Base-by-base conservation (phyloP, 805 yeast species). In the Teunomyces aglyptinius region DNA sequence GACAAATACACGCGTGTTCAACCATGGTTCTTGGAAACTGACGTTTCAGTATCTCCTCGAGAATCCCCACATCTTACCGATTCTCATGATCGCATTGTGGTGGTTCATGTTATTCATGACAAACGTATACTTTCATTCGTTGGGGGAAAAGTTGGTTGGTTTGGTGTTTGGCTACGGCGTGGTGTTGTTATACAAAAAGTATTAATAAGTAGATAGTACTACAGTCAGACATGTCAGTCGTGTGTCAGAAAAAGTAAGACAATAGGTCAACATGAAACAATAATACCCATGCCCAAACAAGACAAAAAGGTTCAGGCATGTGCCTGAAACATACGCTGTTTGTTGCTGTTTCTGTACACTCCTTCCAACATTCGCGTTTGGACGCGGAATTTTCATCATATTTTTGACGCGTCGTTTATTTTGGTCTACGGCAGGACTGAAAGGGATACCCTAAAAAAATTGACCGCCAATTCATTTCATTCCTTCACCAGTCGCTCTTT, bases 81-180 rank as follows among this genome's bases (percentile, higher is more conserved):
- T 61, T 16, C 46, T 36, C 29, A 56, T 73, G 43, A 58, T 68
- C 5, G 51, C 56, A 1, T 59, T 89, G 40, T 91, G 96, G 95
- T 76, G 85, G 75, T 88, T 89, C 81, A 89, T 90, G 94, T 73
- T 91, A 34, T 67, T 91, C 27, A 81, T 88, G 76, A 92, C 99
- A 1, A 77, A 86, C 48, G 74, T 86, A 12, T 86, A 88, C 59
- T 92, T 90, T 77, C 99, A 94, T 65, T 82, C 94, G 0, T 63
- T 86, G 22, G 50, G 67, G 3, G 98, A 91, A 60, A 90, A 89
- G 59, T 48, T 86, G 2, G 78, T 81, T 19, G 97, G 96, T 1
- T 65, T 86, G 38, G 18, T 77, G 3, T 81, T 82, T 65, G 89
- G 89, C 13, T 78, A 77, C 59, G 81, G 81, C 8, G 15, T 61